Base-by-base conservation (phyloP, 176 grass and related monocot genomes). In the Cenchrus fungigraminus region DNA sequence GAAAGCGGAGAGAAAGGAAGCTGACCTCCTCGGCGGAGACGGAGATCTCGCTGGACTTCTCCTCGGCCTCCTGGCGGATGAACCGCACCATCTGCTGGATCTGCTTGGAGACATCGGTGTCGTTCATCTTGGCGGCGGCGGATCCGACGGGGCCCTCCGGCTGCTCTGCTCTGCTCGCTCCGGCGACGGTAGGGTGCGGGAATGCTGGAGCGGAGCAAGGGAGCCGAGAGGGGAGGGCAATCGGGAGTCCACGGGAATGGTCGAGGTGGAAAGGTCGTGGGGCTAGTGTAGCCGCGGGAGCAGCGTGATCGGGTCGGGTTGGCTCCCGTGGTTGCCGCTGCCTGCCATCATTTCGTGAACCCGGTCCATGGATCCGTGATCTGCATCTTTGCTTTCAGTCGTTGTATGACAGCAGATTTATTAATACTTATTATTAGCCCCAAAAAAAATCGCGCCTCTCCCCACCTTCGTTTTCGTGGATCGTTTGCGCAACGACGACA, bases 21-120 rank as follows among this genome's bases (percentile, higher is more conserved):
- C 67, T 65, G 56, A 98, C 96, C 96, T 98, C 96, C 87, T 98
- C 96, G 44, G 96, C 93, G 34, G 96, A 94, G 84, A 95, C 91
- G 74, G 96, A 95, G 91, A 98, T 98, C 91, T 98, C 96, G 91
- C 88, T 92, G 84, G 96, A 91, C 91, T 98, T 98, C 91, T 98
- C 96, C 62, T 98, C 96, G 20, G 96, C 96, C 86, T 98, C 96
- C 89, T 98, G 96, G 91, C 65, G 93, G 91, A 98, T 98, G 93
- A 98, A 98, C 77, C 93, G 91, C 89, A 91, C 93, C 96, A 98
- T 98, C 96, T 98, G 96, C 89, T 84, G 96, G 89, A 98, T 98
- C 93, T 98, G 96, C 93, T 94, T 95, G 62, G 90, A 69, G 12
- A 98, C 96, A 95, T 98, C 96, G 50, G 86, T 56, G 86, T 98